Evolutionary conservation across 805 yeast genomes (phyloP), one percentile per base, ranked within the genome.

Genomic region (Candida xyloterini): DNA sequence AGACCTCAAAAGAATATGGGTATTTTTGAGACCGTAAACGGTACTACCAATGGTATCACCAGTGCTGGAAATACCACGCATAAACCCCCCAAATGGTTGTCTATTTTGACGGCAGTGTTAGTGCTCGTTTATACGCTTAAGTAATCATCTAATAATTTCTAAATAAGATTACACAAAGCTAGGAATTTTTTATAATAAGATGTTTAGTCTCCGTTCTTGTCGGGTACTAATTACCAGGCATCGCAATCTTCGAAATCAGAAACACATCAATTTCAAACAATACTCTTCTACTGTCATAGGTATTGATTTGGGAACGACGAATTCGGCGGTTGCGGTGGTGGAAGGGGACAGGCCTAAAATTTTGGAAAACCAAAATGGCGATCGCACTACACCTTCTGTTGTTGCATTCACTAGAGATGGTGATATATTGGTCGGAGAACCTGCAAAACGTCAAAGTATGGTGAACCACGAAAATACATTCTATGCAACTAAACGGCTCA

Each of bases 391-490:
- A 15, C 96, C 97, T 23, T 90, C 97, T 25, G 87, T 89, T 30
- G 96, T 89, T 44, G 96, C 96, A 39, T 89, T 89, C 78, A 84
- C 93, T 52, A 81, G 83, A 64, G 49, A 47, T n/a, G 93, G 91
- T 44, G 95, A 86, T 70, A 81, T 95, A 60, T 71, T 89, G 46
- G 95, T 89, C 46, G 97, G 97, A 68, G 86, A 82, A 45, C 88
- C 95, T 51, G 97, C 97, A 56, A 90, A 89, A 74, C 85, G 96
- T 63, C 97, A 89, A 71, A 95, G 96, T 46, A 90, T 88, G 38
- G 88, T 89, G 51, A 89, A 89, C 76, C 95, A 95, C 42, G 88
- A 83, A 62, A 90, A 89, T 76, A 89, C 97, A 40, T 75, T 89
- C 50, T 89, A 86, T 52, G 96, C 96, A 63, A 89, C 97, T 59